Evolutionary conservation across 1,139 yeast genomes (phyloP), one percentile per base, ranked within the genome.

Genomic region (Debaryomyces sp.): DNA sequence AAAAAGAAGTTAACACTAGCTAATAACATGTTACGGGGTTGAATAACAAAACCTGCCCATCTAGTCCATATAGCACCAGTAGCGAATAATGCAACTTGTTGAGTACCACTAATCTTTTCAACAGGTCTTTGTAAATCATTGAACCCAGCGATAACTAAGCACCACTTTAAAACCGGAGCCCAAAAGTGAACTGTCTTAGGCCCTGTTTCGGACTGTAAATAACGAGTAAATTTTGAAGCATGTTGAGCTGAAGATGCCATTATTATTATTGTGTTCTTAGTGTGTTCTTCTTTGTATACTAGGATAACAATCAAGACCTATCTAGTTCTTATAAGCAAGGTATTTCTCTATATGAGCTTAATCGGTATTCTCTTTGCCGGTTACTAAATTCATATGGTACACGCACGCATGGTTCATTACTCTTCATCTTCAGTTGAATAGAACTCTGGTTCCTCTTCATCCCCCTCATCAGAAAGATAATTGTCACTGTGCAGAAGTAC

Each of bases 31-130:
- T 94, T 94, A 71, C 89, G 87, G 46, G 99, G 99, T 60, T 76
- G 84, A 65, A 94, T 94, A 54, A 91, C 95, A 69, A 91, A 82
- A 2, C 80, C 81, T 29, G 97, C 92, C 99, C 99, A 94, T 67
- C 99, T 84, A 41, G 99, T 94, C 99, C 99, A 94, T 61, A 94
- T 91, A 48, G 82, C 84, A 49, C 98, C 99, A 1, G 99, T 94
- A 43, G 94, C 94, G 60, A 89, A 80, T 51, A 94, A 77, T 0
- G 99, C 96, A 53, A 87, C 67, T 67, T 89, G 96, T 69, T 94
- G 99, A 26, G 97, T 87, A 49, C 97, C 97, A 44, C 94, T 85
- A 48, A 94, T 76, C 61, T 87, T 87, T 63, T 92, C 97, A 38
- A 90, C 96, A 3, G 98, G 98, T 71, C 98, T 85, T 58, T 82